A percentile compares a stretch with the other conserved stretches of the same genome.
Evolutionary conservation across 2,329 filamentous ascomycete genomes (phyloP).

Genomic region (Fusarium begoniae): DNA sequence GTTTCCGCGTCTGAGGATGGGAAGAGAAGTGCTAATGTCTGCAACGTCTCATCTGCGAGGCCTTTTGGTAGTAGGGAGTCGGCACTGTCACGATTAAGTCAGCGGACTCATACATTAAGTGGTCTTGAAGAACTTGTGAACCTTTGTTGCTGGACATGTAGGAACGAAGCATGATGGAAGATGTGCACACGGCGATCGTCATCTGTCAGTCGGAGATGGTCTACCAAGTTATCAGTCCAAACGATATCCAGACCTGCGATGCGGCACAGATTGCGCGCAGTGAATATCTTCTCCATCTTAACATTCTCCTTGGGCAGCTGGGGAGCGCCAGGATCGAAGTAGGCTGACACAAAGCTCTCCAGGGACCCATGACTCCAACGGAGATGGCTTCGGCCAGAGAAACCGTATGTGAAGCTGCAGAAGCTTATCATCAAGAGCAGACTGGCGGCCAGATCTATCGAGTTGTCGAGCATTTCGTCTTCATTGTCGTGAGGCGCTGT

Average conservation of each 20-base stretch:
- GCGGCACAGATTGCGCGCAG: background rate
- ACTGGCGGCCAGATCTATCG: background rate
- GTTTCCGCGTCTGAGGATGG: background rate
- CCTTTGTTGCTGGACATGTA: background rate
- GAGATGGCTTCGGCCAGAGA: background rate
- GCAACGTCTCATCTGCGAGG: background rate
- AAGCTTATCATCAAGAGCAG: background rate
- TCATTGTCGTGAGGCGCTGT: background rate
- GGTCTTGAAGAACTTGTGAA: background rate
- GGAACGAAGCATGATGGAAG: background rate
- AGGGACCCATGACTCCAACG: background rate
- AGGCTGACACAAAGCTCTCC: background rate
- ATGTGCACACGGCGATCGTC: background rate
- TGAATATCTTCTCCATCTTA: background rate
- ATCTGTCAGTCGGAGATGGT: background rate
- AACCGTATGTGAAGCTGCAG: background rate
- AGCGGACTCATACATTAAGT: accelerated
- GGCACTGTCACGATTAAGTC: background rate
- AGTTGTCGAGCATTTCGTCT: background rate
- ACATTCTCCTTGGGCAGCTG: background rate
- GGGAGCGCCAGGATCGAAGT: background rate
- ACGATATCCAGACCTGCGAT: background rate
- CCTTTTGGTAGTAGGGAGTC: background rate
- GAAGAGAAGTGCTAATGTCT: background rate
- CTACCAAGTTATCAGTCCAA: background rate